Evolutionary conservation across 495 filamentous ascomycete genomes (phyloP).

Genomic region (Aspergillus cristatus): DNA sequence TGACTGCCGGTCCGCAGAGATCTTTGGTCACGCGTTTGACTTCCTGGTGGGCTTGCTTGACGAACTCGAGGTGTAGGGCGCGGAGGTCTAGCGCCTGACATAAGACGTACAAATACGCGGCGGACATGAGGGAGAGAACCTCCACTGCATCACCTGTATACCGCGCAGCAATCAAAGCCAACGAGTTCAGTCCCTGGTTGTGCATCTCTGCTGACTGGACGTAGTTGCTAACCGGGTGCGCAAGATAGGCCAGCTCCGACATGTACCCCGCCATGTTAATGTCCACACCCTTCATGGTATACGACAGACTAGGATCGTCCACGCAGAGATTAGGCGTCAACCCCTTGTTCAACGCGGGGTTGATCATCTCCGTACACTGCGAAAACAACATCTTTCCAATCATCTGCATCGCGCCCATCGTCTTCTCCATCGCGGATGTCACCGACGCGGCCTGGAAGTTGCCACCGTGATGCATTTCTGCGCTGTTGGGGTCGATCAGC

Average conservation of each 20-base stretch:
- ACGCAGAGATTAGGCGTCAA: slow-evolving; percentile 48
- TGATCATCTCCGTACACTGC: slow-evolving; percentile 50
- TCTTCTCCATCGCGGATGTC: slow-evolving; percentile 59
- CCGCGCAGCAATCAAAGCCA: slow-evolving; percentile 44
- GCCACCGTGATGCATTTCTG: slow-evolving; percentile 42
- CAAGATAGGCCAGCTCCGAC: slow-evolving; percentile 43
- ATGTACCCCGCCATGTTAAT: slow-evolving; percentile 55
- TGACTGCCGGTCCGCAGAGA: background rate
- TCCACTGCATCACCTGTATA: slow-evolving; percentile 45
- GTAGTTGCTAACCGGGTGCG: slow-evolving; percentile 38
- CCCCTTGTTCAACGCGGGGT: slow-evolving; percentile 45
- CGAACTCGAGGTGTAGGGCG: slow-evolving; percentile 19
- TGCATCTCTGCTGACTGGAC: slow-evolving; percentile 43
- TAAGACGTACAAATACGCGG: slow-evolving; percentile 37
- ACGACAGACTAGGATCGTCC: slow-evolving; percentile 47
- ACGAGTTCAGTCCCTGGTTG: slow-evolving; percentile 47
- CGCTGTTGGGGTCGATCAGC: slow-evolving; percentile 32
- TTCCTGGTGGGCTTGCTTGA: background rate
- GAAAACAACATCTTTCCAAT: slow-evolving; percentile 48
- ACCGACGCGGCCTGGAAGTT: slow-evolving; percentile 56
- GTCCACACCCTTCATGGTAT: slow-evolving; percentile 52
- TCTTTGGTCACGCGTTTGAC: background rate
- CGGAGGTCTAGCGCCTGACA: slow-evolving; percentile 40
- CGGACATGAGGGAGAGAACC: slow-evolving; percentile 42
- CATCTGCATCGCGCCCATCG: slow-evolving; percentile 41